Percentiles rank a stretch among this genome's conserved stretches.
Evolutionary conservation across 2,329 filamentous ascomycete species (phyloP).

Genomic region (Pyricularia sp.): DNA sequence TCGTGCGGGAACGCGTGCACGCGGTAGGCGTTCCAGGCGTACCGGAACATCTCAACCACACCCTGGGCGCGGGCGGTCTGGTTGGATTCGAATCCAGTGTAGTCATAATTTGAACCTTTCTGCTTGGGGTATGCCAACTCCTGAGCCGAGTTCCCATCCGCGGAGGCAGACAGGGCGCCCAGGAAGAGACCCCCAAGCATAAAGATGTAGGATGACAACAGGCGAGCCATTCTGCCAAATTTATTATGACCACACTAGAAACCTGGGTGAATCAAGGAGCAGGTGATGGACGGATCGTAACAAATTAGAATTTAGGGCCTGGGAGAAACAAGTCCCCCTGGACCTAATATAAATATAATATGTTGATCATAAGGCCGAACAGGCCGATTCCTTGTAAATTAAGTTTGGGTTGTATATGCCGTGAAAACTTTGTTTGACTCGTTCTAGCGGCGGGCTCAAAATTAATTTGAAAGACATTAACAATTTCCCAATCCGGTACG

Average conservation of each 20-base stretch:
- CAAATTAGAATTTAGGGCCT: too few relatives aligned
- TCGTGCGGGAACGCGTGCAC: constrained; percentile 15
- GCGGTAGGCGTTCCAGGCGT: background rate
- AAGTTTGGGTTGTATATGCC: background rate
- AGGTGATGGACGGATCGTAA: background rate
- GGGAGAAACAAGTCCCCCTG: background rate
- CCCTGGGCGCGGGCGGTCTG: background rate
- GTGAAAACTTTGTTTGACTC: background rate
- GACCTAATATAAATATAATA: background rate
- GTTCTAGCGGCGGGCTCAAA: background rate
- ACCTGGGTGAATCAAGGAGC: background rate
- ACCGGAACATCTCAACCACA: background rate
- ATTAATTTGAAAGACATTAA: background rate
- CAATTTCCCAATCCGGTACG: background rate
- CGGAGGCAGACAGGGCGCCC: too few relatives aligned
- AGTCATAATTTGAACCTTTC: background rate
- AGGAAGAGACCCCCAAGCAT: background rate
- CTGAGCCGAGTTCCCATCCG: background rate
- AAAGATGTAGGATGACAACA: background rate
- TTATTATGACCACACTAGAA: background rate
- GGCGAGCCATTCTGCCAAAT: background rate
- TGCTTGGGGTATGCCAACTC: background rate
- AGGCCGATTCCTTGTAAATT: background rate
- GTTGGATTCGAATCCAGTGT: background rate
- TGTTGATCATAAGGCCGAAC: background rate